Percentiles rank a stretch among this genome's conserved stretches.
These are phyloP conservation scores for Raphanus hybrid DNA, from an alignment of 441 rosid genomes.

Conservation along the genomic window DNA sequence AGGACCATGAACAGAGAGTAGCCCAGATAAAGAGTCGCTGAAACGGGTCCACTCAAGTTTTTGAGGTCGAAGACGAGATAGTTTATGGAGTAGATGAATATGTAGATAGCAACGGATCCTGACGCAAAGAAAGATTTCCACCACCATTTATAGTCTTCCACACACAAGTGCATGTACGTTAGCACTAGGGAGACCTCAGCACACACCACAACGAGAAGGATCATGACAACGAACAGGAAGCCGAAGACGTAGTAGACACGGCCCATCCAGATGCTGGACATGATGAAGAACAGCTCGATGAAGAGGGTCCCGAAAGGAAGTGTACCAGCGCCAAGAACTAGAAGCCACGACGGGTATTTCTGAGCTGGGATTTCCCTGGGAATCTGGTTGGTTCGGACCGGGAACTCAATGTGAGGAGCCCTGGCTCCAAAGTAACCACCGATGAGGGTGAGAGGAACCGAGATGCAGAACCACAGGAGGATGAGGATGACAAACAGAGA, in stretches of 20 bases:
- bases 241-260: constrained; percentile 80
- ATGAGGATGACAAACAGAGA: constrained; percentile 47
- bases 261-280: constrained; percentile 70
- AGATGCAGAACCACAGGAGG: constrained; percentile 72
- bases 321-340: constrained; percentile 78
- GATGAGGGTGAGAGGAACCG: constrained; percentile 75
- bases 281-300: constrained; percentile 84
- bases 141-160: constrained; percentile 93
- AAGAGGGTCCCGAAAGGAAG: constrained; percentile 79
- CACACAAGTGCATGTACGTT: constrained; percentile 82
- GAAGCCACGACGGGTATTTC: constrained; percentile 78
- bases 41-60: constrained; percentile 79
- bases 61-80: constrained; percentile 80
- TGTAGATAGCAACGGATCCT: constrained; percentile 82
- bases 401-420: constrained; percentile 76
- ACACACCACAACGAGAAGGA: constrained; percentile 78
- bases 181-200: constrained; percentile 83
- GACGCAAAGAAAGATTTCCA: constrained; percentile 93
- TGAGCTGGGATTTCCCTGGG: constrained; percentile 85
- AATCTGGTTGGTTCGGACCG: constrained; percentile 80
- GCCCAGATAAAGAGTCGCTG: constrained; percentile 78
- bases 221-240: constrained; percentile 67
- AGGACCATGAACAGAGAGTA: constrained; percentile 82
- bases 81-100: constrained; percentile 75
- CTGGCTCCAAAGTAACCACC: constrained; percentile 82